These are phyloP conservation scores for Abelmoschus esculentus DNA, from an alignment of 345 rosid genomes.

Conservation along the genomic window DNA sequence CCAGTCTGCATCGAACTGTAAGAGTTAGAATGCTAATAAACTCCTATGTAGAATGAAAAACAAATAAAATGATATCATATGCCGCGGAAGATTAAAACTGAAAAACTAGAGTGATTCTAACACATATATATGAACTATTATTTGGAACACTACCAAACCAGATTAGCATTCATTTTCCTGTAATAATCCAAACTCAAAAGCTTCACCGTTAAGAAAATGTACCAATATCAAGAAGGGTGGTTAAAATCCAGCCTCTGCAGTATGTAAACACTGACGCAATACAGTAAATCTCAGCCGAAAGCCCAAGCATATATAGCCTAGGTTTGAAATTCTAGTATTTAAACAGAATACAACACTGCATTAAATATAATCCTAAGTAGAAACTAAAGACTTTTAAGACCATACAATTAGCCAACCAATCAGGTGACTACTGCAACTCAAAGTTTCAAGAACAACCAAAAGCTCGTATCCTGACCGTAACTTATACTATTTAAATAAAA, in stretches of 20 bases:
- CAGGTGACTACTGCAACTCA: not conserved
- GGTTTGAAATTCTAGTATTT: not conserved
- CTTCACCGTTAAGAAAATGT: not conserved
- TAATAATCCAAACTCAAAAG: not conserved
- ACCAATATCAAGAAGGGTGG: not conserved
- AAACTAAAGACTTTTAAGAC: not conserved
- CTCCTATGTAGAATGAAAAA: slow-evolving; percentile 9
- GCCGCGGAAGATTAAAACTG: not conserved
- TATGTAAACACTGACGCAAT: not conserved
- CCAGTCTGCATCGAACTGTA: slow-evolving; percentile 63
- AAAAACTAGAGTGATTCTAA: not conserved
- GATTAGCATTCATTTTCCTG: not conserved
- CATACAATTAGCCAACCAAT: not conserved
- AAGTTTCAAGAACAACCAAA: not conserved
- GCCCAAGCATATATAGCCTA: not conserved
- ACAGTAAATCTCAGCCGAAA: not conserved
- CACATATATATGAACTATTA: too few relatives aligned
- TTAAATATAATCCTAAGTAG: not conserved
- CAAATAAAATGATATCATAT: not conserved
- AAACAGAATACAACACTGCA: not conserved
- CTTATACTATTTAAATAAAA: not conserved
- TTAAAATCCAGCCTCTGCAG: not conserved
- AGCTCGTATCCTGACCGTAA: not conserved
- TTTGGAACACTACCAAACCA: too few relatives aligned
- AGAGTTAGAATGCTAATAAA: slow-evolving; percentile 23